A percentile compares a stretch with the other conserved stretches of the same genome.
phyloP scores from a whole-genome alignment of 306 rosid genomes.

The Acacia crassicarpa region DNA sequence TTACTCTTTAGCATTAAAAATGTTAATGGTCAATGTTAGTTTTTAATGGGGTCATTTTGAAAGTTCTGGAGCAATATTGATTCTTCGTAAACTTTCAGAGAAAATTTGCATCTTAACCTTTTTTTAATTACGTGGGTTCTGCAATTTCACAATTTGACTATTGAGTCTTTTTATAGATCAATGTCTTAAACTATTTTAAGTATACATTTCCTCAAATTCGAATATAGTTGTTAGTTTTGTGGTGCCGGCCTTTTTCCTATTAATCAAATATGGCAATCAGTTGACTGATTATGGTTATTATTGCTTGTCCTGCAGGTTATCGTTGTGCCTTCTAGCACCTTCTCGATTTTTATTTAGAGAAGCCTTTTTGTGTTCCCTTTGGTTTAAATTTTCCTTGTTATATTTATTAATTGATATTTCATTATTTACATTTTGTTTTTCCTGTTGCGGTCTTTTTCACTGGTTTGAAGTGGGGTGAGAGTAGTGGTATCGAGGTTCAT shows the following conservation, averaged over 20 bases:
- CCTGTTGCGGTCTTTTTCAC: conserved; percentile 25
- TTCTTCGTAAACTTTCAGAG: no score
- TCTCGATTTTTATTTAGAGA: conserved; percentile 55
- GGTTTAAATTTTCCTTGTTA: conserved; percentile 5
- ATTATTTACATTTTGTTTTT: neutral
- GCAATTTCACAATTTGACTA: conserved; percentile 2
- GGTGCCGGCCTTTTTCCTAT: neutral
- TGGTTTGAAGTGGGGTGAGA: conserved; percentile 21
- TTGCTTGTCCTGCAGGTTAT: conserved; percentile 48
- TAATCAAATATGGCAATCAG: conserved; percentile 4
- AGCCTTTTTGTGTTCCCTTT: neutral
- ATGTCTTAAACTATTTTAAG: neutral
- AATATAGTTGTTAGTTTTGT: neutral
- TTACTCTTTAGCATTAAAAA: no score
- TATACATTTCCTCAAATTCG: conserved; percentile 7
- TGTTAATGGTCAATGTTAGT: no score
- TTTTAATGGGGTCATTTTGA: no score
- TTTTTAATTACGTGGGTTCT: neutral
- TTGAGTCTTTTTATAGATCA: neutral
- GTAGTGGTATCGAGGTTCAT: conserved; percentile 17
- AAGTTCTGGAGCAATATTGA: no score
- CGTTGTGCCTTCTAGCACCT: conserved; percentile 30
- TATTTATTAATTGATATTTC: conserved; percentile 29
- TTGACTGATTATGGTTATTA: neutral
- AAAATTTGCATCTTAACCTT: no score